Conservation (phyloP, 495 filamentous ascomycete species). For the Xylaria curta region DNA sequence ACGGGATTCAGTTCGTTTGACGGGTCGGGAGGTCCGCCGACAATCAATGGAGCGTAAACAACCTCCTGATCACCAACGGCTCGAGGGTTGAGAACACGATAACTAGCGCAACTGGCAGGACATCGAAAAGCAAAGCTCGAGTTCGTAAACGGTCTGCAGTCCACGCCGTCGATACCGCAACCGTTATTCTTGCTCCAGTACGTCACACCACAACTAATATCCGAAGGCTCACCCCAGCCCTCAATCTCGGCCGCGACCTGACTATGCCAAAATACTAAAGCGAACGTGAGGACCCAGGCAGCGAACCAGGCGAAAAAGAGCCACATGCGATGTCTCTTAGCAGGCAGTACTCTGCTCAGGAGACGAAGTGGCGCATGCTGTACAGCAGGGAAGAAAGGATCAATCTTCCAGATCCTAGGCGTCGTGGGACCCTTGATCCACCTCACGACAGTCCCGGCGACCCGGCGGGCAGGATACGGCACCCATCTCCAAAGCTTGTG, state of each 20-base stretch:
- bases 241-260: conserved; percentile 68
- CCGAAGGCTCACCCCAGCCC: conserved; percentile 68
- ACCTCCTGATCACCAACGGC: conserved; percentile 77
- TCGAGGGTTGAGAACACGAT: conserved; percentile 71
- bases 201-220: conserved; percentile 70
- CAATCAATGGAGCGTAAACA: conserved; percentile 71
- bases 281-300: conserved; percentile 76
- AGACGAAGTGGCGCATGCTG: conserved; percentile 72
- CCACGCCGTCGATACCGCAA: conserved; percentile 79
- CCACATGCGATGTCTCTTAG: conserved; percentile 61
- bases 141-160: conserved; percentile 80
- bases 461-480: conserved; percentile 53
- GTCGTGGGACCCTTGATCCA: conserved; percentile 78
- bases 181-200: conserved; percentile 71
- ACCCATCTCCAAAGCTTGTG: conserved; percentile 52
- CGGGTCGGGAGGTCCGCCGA: conserved; percentile 71
- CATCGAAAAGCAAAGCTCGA: conserved; percentile 77
- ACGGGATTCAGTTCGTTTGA: conserved; percentile 51
- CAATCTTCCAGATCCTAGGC: conserved; percentile 67
- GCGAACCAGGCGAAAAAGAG: conserved; percentile 68
- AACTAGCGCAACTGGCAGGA: conserved; percentile 73
- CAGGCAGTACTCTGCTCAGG: conserved; percentile 69
- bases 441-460: conserved; percentile 49
- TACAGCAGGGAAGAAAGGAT: conserved; percentile 69
- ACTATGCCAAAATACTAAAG: conserved; percentile 68